Percentiles rank a stretch among this genome's conserved stretches.
phyloP scores from a whole-genome alignment of 345 rosid species.

The Arabidopsis arenosa region DNA sequence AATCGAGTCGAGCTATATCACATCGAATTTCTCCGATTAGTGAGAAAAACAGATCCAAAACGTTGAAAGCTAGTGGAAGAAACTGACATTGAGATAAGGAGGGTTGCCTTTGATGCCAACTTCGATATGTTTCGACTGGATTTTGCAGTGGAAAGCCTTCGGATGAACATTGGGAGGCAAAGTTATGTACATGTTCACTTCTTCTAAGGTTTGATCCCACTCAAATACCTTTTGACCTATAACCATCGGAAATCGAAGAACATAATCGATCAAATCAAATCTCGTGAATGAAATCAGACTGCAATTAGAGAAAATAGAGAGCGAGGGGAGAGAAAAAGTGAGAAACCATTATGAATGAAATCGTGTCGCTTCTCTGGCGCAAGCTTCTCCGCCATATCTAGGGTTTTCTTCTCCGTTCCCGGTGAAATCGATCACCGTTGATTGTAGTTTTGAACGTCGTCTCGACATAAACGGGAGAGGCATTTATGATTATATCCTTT shows the following conservation, averaged over 20 bases:
- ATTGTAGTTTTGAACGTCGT: not conserved
- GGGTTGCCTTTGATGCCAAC: constrained; percentile 96
- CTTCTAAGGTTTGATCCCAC: constrained; percentile 96
- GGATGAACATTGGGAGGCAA: constrained; percentile 72
- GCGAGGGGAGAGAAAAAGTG: not conserved
- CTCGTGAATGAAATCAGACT: not conserved
- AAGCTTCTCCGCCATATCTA: constrained; percentile 50
- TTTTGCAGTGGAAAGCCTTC: constrained; percentile 82
- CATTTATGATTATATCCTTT: constrained; percentile 12
- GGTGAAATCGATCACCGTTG: constrained; percentile 26
- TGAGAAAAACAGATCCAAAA: not conserved
- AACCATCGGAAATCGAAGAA: constrained; percentile 20
- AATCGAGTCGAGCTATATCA: not conserved
- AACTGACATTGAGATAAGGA: constrained; percentile 84
- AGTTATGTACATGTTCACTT: constrained; percentile 76
- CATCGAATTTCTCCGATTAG: not conserved
- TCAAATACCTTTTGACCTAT: constrained; percentile 81
- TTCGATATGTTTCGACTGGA: constrained; percentile 82
- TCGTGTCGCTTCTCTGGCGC: constrained; percentile 50
- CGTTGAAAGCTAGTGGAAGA: constrained; percentile 19
- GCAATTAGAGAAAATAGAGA: not conserved
- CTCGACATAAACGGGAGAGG: not conserved
- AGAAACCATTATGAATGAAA: constrained; percentile 42
- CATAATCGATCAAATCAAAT: constrained; percentile 25
- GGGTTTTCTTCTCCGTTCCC: constrained; percentile 17